These are phyloP conservation scores for Madurella fahalii DNA, from an alignment of 2,329 filamentous ascomycete genomes.

Conservation along the genomic window DNA sequence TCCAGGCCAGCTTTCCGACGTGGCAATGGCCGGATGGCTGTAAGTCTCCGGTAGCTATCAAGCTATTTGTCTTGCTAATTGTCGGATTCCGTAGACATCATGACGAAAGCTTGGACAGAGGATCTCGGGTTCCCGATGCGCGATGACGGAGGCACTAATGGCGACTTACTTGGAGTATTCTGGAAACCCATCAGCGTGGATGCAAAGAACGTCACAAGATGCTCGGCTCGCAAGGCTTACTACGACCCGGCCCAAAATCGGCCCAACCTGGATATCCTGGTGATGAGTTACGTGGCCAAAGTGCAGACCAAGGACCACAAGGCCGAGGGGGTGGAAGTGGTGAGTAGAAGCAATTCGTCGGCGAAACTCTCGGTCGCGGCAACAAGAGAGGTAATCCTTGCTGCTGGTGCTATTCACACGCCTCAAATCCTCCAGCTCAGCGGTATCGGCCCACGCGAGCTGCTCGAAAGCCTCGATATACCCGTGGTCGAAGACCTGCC, in stretches of 20 bases:
- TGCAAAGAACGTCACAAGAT: slow-evolving; percentile 9
- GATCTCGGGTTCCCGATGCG: slow-evolving; percentile 7
- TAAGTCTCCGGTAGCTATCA: not conserved
- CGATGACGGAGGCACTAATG: slow-evolving; percentile 3
- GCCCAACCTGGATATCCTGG: slow-evolving; percentile 56
- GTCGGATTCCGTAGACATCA: not conserved
- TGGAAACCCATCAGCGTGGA: slow-evolving; percentile 10
- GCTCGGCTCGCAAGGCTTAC: slow-evolving; percentile 26
- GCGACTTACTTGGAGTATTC: slow-evolving; percentile 1
- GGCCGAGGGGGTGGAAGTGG: slow-evolving; percentile 58
- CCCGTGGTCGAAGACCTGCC: no score
- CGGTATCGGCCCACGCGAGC: no score
- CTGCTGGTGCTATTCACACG: no score
- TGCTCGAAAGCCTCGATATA: no score
- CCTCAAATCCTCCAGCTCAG: no score
- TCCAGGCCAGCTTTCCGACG: slow-evolving; percentile 9
- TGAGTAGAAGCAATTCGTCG: slow-evolving; percentile 34
- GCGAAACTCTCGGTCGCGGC: slow-evolving; percentile 6
- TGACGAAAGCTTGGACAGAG: slow-evolving; percentile 4
- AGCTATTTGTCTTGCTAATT: not conserved
- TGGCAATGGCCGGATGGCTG: slow-evolving; percentile 16
- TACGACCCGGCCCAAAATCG: slow-evolving; percentile 36
- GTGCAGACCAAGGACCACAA: slow-evolving; percentile 51
- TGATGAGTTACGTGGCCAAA: slow-evolving; percentile 41
- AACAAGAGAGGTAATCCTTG: no score